These are phyloP conservation scores for Annulohypoxylon maeteangense DNA, from an alignment of 495 filamentous ascomycete genomes.

Conservation along the genomic window DNA sequence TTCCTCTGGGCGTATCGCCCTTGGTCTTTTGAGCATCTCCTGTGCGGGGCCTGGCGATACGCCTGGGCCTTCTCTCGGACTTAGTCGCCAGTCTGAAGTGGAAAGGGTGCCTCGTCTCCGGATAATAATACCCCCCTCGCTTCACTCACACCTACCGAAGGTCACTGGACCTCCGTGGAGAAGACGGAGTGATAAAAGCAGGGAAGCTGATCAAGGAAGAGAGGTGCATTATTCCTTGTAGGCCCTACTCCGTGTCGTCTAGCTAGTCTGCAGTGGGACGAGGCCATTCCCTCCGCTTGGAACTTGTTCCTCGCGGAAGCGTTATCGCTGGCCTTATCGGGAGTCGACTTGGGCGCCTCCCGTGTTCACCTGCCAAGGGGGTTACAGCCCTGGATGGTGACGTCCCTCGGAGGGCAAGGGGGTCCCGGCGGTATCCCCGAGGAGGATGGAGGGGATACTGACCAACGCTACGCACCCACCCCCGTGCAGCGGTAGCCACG, in stretches of 20 bases:
- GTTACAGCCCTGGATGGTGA: not conserved
- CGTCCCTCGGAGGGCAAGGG: slow-evolving; percentile 8
- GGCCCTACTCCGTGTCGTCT: slow-evolving; percentile 18
- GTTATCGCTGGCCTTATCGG: slow-evolving; percentile 2
- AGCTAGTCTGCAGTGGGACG: slow-evolving; percentile 11
- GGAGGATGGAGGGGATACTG: not conserved
- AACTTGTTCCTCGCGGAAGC: not conserved
- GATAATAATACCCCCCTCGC: slow-evolving; percentile 9
- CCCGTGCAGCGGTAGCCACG: slow-evolving; percentile 5
- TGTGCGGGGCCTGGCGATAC: not conserved
- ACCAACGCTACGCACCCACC: slow-evolving; percentile 5
- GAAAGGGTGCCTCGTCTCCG: slow-evolving; percentile 6
- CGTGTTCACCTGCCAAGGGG: not conserved
- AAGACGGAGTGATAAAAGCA: slow-evolving; percentile 24
- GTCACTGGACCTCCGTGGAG: slow-evolving; percentile 28
- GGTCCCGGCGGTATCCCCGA: not conserved
- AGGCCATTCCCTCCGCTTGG: not conserved
- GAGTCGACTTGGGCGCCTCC: not conserved
- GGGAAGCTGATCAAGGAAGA: slow-evolving; percentile 9
- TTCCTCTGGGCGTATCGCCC: not conserved
- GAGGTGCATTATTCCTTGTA: not conserved
- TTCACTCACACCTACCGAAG: slow-evolving; percentile 11
- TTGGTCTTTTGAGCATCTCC: not conserved
- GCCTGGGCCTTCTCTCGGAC: not conserved
- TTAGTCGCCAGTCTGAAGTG: not conserved